A percentile compares a stretch with the other conserved stretches of the same genome.
These are phyloP conservation scores for Phialophora chinensis DNA, from an alignment of 2,329 filamentous ascomycete species.

Conservation along the genomic window DNA sequence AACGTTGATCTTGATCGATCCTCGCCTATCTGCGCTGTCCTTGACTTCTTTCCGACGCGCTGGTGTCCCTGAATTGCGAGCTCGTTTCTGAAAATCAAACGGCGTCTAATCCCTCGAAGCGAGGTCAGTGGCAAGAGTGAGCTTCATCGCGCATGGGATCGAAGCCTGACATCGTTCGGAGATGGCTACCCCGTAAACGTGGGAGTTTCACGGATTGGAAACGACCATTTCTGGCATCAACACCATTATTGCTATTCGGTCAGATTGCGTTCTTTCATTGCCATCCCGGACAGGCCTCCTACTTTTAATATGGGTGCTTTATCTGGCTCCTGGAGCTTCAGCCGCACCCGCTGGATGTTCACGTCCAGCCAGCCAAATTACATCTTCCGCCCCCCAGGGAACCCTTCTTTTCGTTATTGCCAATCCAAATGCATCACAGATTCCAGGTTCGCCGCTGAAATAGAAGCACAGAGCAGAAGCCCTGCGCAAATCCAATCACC, in stretches of 20 bases:
- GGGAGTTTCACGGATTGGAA: no score
- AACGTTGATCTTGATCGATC: neutral
- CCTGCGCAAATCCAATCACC: neutral
- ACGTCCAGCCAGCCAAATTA: neutral
- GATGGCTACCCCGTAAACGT: no score
- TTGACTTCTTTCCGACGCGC: neutral
- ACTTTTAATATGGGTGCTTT: neutral
- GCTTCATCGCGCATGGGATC: neutral
- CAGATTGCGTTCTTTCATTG: constrained; percentile 1
- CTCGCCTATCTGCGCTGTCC: neutral
- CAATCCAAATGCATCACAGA: neutral
- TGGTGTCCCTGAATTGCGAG: neutral
- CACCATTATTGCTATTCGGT: neutral
- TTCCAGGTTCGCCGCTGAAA: neutral
- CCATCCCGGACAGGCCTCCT: neutral
- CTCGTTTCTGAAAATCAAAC: neutral
- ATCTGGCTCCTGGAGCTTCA: neutral
- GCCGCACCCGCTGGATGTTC: neutral
- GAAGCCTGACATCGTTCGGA: no score
- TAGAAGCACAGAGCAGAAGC: neutral
- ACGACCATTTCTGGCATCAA: no score
- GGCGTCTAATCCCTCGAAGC: neutral
- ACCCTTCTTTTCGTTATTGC: constrained; percentile 2
- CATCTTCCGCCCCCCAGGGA: neutral
- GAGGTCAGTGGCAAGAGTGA: neutral